Conservation (phyloP, 2,329 filamentous ascomycete genomes). For the Aspergillus sp. region DNA sequence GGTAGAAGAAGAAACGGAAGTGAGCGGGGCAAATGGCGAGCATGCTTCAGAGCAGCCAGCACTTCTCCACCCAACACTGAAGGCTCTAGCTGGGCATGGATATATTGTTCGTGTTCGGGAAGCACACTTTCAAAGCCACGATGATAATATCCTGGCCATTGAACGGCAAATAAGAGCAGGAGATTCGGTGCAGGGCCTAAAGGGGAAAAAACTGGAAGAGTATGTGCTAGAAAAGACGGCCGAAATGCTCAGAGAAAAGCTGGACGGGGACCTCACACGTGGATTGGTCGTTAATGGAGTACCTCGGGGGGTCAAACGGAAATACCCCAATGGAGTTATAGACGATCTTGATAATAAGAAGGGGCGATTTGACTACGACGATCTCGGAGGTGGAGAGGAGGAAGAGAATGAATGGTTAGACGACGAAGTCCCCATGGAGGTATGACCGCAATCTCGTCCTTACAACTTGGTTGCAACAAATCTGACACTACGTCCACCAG, state of each 20-base stretch:
- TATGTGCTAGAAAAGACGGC: slow-evolving; percentile 29
- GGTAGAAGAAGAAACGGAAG: slow-evolving; percentile 21
- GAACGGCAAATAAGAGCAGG: slow-evolving; percentile 31
- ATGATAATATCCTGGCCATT: slow-evolving; percentile 41
- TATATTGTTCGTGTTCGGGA: slow-evolving; percentile 42
- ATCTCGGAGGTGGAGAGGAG: slow-evolving; percentile 28
- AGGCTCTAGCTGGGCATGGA: slow-evolving; percentile 41
- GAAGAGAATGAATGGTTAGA: slow-evolving; percentile 40
- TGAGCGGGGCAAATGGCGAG: slow-evolving; percentile 22
- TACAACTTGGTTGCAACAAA: slow-evolving; percentile 3
- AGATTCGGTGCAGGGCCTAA: slow-evolving; percentile 33
- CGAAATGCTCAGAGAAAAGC: slow-evolving; percentile 33
- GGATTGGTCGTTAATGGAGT: slow-evolving; percentile 32
- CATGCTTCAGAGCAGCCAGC: slow-evolving; percentile 19
- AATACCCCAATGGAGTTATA: slow-evolving; percentile 19
- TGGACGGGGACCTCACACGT: slow-evolving; percentile 35
- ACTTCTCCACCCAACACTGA: slow-evolving; percentile 39
- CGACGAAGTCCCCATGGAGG: slow-evolving; percentile 40
- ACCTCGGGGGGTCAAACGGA: slow-evolving; percentile 36
- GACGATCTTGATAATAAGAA: slow-evolving; percentile 21
- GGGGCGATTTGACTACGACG: slow-evolving; percentile 25
- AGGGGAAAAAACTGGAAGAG: slow-evolving; percentile 40
- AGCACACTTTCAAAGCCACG: slow-evolving; percentile 42
- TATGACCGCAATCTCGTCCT: slow-evolving; percentile 19
- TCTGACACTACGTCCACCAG: slow-evolving; percentile 44